Evolutionary conservation across 1,284 basidiomycete genomes (phyloP), one percentile per base, ranked within the genome.

Genomic region (Ganoderma sp.): DNA sequence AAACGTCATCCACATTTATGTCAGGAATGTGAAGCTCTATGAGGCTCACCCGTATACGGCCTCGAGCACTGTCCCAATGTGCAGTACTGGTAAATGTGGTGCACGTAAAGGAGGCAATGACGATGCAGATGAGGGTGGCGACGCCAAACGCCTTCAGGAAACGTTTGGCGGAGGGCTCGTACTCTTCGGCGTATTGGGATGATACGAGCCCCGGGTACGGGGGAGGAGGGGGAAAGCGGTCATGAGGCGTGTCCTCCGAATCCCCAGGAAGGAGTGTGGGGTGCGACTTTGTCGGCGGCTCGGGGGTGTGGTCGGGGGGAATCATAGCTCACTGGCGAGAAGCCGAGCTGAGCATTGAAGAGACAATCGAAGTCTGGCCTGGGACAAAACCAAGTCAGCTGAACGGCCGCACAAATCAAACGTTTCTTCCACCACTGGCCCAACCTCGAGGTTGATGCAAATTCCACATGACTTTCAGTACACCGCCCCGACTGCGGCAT

Each of bases 91-190:
- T 71, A 28, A 75, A 61, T 5, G 69, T 50, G 45, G 73, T 75
- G 4, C 72, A 68, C 37, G 73, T 67, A 25, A 77, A 69, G 2
- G 73, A 68, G 8, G 64, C 76, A 1, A 75, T 19, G 8, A 74
- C 52, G 17, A 74, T 1, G 69, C 73, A 80, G 17, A 79, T 74
- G 19, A 76, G 61, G 8, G 75, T 1, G 7, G 78, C 78, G 19
- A 77, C 57, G 0, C 66, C 68, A 37, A 79, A 71, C 0, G 78
- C 77, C 59, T 75, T 76, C 56, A 75, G 39, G 66, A 80, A 79
- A 17, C 78, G 69, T 63, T 50, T 66, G 12, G 64, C 62, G 1
- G 78, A 73, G 0, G 70, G 67, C 50, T 75, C 75, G 7, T 64
- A 61, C 17, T 54, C 59, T 56, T 65, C 64, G 32, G 67, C 19